A percentile compares a stretch with the other conserved stretches of the same genome.
These are phyloP conservation scores for Pichiaceae sp. DNA, from an alignment of 1,139 yeast species.

Conservation along the genomic window DNA sequence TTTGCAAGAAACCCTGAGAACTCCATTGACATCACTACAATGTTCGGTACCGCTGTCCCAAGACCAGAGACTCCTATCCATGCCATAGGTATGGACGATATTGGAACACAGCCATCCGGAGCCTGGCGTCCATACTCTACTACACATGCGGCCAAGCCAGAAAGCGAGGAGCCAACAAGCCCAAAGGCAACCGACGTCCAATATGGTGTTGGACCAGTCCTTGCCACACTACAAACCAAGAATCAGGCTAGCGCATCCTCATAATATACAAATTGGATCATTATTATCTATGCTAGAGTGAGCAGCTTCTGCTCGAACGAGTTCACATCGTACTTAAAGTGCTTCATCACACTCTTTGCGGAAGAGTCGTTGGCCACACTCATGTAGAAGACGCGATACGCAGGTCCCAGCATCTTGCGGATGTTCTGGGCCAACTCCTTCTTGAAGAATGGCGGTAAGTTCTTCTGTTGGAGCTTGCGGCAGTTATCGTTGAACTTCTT, in stretches of 20 bases:
- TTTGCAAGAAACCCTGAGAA: conserved; percentile 3
- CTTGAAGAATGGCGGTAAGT: conserved; percentile 51
- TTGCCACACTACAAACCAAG: not conserved
- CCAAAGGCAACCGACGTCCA: no score
- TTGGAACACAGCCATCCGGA: not conserved
- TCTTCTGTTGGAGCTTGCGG: conserved; percentile 59
- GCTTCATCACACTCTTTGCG: conserved; percentile 63
- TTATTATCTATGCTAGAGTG: conserved; percentile 22
- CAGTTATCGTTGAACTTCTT: conserved; percentile 69
- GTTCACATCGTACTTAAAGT: conserved; percentile 61
- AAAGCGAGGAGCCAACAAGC: no score
- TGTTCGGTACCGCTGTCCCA: conserved; percentile 1
- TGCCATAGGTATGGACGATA: conserved; percentile 1
- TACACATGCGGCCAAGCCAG: no score
- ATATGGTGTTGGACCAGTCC: not conserved
- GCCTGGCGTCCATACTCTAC: not conserved
- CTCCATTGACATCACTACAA: conserved; percentile 1
- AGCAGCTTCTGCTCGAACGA: conserved; percentile 39
- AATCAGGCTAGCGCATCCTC: not conserved
- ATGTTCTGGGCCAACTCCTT: conserved; percentile 58
- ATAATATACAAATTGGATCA: not conserved
- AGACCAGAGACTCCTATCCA: not conserved
- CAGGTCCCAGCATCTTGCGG: conserved; percentile 59
- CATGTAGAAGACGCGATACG: conserved; percentile 78
- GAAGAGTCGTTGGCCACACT: conserved; percentile 65